Conservation (phyloP, 306 rosid species). For the Ammopiptanthus mongolicus region DNA sequence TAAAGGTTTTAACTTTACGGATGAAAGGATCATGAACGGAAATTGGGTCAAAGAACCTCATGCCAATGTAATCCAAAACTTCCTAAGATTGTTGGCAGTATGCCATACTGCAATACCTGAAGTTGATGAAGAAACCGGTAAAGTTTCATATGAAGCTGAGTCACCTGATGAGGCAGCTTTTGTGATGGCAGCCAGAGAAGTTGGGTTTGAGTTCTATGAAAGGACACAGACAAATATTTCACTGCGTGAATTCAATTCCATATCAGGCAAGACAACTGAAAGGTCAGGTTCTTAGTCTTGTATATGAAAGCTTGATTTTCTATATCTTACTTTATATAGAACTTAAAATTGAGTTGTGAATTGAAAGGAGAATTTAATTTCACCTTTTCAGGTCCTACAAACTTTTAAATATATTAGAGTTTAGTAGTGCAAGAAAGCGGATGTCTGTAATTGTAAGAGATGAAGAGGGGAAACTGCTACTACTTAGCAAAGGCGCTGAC, state of each 20-base stretch:
- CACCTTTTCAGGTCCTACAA: constrained; percentile 59
- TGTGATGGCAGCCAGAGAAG: constrained; percentile 92
- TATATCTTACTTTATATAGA: not conserved
- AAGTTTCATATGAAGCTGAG: constrained; percentile 88
- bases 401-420: constrained; percentile 69
- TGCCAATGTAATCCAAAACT: constrained; percentile 64
- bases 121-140: constrained; percentile 72
- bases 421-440: constrained; percentile 89
- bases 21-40: constrained; percentile 83
- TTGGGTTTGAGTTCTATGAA: constrained; percentile 86
- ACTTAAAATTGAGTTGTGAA: not conserved
- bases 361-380: constrained; percentile 14
- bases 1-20: constrained; percentile 84
- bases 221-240: constrained; percentile 67
- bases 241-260: constrained; percentile 56
- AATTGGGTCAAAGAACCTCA: constrained; percentile 70
- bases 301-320: not conserved
- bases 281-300: constrained; percentile 47
- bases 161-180: constrained; percentile 99
- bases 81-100: constrained; percentile 61
- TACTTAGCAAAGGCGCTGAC: constrained; percentile 95
- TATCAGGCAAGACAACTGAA: constrained; percentile 31
- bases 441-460: constrained; percentile 88
- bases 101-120: constrained; percentile 98
- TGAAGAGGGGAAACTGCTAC: constrained; percentile 58